Evolutionary conservation across 164 flowering plant species (phyloP).

Genomic region (Echeveria elegans): DNA sequence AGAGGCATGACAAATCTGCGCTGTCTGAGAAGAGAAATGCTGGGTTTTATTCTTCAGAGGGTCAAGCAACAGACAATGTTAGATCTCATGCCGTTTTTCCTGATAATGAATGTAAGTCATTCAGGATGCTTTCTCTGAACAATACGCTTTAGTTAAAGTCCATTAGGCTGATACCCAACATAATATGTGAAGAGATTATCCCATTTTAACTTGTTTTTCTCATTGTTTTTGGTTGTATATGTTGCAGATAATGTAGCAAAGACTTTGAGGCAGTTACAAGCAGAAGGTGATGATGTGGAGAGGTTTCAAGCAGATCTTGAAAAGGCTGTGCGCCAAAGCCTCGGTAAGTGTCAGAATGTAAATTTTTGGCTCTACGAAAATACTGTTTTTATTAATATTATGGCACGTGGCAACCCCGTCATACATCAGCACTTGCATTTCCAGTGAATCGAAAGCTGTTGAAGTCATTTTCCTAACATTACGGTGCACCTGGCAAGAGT

Average conservation of each 20-base stretch:
- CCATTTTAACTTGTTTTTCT: background rate
- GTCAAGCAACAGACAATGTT: constrained; percentile 20
- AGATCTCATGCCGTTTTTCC: constrained; percentile 16
- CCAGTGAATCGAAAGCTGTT: background rate
- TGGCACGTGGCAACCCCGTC: background rate
- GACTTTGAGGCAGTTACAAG: constrained; percentile 46
- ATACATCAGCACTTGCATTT: background rate
- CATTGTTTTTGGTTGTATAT: background rate
- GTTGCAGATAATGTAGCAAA: constrained; percentile 40
- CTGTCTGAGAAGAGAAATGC: constrained; percentile 33
- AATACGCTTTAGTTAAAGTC: background rate
- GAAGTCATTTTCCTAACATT: background rate
- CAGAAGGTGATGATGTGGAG: constrained; percentile 83
- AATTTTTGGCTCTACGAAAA: background rate
- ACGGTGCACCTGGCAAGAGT: background rate
- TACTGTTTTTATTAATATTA: background rate
- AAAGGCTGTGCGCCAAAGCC: constrained; percentile 51
- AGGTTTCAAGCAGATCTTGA: constrained; percentile 88
- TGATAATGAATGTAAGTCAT: constrained; percentile 28
- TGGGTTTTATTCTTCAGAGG: constrained; percentile 21
- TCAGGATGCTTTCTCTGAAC: background rate
- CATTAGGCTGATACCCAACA: background rate
- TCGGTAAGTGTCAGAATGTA: background rate
- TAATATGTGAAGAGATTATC: background rate
- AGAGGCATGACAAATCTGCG: constrained; percentile 25